Conservation (phyloP, 2,329 filamentous ascomycete genomes). For the Fonsecaea erecta region DNA sequence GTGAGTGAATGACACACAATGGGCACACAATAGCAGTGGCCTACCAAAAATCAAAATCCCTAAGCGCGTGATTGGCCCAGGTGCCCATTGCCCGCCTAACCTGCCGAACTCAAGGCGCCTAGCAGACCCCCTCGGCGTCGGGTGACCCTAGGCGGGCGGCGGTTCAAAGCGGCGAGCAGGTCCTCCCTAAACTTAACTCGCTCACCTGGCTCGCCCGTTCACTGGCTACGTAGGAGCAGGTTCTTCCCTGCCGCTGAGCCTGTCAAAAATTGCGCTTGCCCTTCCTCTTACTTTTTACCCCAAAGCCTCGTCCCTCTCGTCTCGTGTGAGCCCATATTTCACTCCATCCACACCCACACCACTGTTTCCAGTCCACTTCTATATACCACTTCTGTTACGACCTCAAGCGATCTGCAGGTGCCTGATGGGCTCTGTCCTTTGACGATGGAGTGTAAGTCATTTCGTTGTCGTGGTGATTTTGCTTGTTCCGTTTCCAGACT, state of each 20-base stretch:
- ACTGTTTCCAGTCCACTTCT: constrained; percentile 16
- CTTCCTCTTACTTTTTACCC: constrained; percentile 20
- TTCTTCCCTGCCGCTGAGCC: neutral
- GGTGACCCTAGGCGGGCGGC: neutral
- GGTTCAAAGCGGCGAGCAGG: neutral
- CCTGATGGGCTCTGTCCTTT: constrained; percentile 26
- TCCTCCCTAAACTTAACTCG: neutral
- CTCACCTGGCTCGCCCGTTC: neutral
- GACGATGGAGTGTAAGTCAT: constrained; percentile 32
- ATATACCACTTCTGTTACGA: neutral
- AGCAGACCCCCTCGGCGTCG: neutral
- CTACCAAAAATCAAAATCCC: constrained; percentile 27
- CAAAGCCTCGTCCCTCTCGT: constrained; percentile 26
- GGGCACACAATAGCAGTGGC: neutral
- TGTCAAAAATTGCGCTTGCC: constrained; percentile 12
- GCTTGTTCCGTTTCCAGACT: constrained; percentile 5
- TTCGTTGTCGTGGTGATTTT: constrained; percentile 2
- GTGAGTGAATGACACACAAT: neutral
- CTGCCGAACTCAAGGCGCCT: neutral
- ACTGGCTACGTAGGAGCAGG: neutral
- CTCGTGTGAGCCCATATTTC: constrained; percentile 28
- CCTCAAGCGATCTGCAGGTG: constrained; percentile 14
- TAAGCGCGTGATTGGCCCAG: constrained; percentile 24
- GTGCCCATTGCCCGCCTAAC: constrained; percentile 2
- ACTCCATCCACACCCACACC: constrained; percentile 26